Evolutionary conservation across 495 filamentous ascomycete genomes (phyloP).

Genomic region (Penicillium ucsense): DNA sequence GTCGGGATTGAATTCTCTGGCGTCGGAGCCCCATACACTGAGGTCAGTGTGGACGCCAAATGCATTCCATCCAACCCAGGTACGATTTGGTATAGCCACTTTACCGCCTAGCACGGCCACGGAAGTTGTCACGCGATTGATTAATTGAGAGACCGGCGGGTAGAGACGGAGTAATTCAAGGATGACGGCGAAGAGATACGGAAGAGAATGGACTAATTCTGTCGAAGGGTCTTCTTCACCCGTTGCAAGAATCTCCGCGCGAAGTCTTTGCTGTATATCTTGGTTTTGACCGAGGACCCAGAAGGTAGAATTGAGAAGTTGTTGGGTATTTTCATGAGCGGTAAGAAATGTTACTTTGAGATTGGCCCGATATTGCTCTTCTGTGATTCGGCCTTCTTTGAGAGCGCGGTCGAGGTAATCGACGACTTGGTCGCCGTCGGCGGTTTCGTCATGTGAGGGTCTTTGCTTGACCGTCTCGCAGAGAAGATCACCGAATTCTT

Average conservation of each 20-base stretch:
- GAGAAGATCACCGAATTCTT: constrained; percentile 21
- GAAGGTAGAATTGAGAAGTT: constrained; percentile 23
- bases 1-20: constrained; percentile 22
- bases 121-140: constrained; percentile 19
- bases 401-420: constrained; percentile 17
- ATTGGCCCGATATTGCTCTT: constrained; percentile 26
- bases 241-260: constrained; percentile 14
- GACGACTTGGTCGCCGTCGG: constrained; percentile 10
- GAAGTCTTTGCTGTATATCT: constrained; percentile 18
- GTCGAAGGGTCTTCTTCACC: constrained; percentile 1
- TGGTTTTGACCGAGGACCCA: constrained; percentile 19
- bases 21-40: constrained; percentile 19
- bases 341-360: constrained; percentile 25
- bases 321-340: constrained; percentile 26
- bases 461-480: constrained; percentile 12
- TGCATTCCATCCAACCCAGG: constrained; percentile 29
- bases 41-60: constrained; percentile 23
- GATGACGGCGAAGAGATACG: constrained; percentile 26
- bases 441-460: not conserved
- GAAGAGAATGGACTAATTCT: constrained; percentile 20
- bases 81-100: constrained; percentile 19
- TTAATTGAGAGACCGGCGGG: constrained; percentile 28
- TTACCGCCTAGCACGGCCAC: constrained; percentile 13
- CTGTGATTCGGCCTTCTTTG: constrained; percentile 12
- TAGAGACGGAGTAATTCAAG: constrained; percentile 32